These are phyloP conservation scores for Vishniacozyma victoriae DNA, from an alignment of 768 basidiomycete genomes.

Conservation along the genomic window DNA sequence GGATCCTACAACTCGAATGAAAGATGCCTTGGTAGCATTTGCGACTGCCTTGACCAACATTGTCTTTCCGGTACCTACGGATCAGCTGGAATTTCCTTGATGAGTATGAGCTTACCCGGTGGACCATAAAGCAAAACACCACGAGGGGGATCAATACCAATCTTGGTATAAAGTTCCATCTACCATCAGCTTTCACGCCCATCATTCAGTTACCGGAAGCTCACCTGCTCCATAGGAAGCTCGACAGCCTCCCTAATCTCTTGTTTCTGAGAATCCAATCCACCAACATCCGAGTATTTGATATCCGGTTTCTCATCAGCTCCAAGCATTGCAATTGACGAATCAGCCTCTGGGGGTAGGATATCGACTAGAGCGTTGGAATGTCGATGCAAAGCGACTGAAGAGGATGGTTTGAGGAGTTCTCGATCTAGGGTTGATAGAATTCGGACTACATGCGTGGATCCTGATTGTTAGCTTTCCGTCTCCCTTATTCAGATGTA, in stretches of 20 bases:
- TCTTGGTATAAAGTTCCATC: slow-evolving; percentile 97
- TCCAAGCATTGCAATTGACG: slow-evolving; percentile 89
- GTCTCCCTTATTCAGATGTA: neutral
- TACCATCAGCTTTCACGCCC: slow-evolving; percentile 52
- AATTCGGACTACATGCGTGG: slow-evolving; percentile 96
- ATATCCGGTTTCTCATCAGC: slow-evolving; percentile 94
- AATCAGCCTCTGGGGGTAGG: slow-evolving; percentile 96
- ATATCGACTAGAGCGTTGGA: slow-evolving; percentile 98
- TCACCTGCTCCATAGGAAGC: slow-evolving; percentile 58
- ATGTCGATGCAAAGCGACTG: slow-evolving; percentile 97
- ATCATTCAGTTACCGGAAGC: neutral
- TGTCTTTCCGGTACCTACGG: slow-evolving; percentile 86
- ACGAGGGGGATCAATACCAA: slow-evolving; percentile 96
- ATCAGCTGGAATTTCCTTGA: neutral
- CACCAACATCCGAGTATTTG: slow-evolving; percentile 87
- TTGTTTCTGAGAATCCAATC: slow-evolving; percentile 96
- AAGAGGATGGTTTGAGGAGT: slow-evolving; percentile 90
- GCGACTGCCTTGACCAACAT: slow-evolving; percentile 99
- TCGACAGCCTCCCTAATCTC: slow-evolving; percentile 98
- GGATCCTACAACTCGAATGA: slow-evolving; percentile 95
- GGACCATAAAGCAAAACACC: slow-evolving; percentile 96
- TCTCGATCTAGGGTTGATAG: slow-evolving; percentile 95
- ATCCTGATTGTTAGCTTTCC: slow-evolving; percentile 52
- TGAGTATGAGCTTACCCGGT: slow-evolving; percentile 60
- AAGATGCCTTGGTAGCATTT: slow-evolving; percentile 90